These are phyloP conservation scores for Trypanosoma boissoni DNA, from an alignment of 208 protist species.

Conservation along the genomic window DNA sequence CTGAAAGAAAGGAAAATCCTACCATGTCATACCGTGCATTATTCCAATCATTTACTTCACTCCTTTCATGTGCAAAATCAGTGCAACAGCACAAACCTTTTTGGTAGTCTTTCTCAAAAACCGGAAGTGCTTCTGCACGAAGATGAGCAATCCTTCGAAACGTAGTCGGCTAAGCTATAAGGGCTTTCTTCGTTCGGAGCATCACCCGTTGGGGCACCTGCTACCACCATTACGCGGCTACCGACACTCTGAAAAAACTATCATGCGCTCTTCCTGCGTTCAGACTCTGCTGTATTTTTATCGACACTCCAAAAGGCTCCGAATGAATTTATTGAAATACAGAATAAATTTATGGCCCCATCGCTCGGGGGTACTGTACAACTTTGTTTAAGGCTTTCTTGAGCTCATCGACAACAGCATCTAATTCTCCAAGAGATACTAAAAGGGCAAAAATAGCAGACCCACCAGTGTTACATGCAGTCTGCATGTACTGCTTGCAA, in stretches of 20 bases:
- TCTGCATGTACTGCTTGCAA: slow-evolving; percentile 25
- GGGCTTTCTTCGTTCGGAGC: slow-evolving; percentile 25
- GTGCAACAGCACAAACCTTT: slow-evolving; percentile 25
- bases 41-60: slow-evolving; percentile 48
- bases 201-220: slow-evolving; percentile 29
- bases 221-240: slow-evolving; percentile 26
- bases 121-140: slow-evolving; percentile 26
- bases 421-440: slow-evolving; percentile 54
- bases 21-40: slow-evolving; percentile 28
- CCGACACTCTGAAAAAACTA: too few species aligned
- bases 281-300: slow-evolving; percentile 41
- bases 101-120: slow-evolving; percentile 23
- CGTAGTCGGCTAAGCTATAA: slow-evolving; percentile 72
- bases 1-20: slow-evolving; percentile 1
- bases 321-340: slow-evolving; percentile 53
- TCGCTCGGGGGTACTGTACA: slow-evolving; percentile 66
- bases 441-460: slow-evolving; percentile 54
- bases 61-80: slow-evolving; percentile 68
- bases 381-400: slow-evolving; percentile 53
- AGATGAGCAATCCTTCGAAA: slow-evolving; percentile 65
- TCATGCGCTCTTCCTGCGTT: slow-evolving; percentile 38
- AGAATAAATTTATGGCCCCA: slow-evolving; percentile 65
- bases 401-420: slow-evolving; percentile 56
- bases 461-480: slow-evolving; percentile 64
- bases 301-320: slow-evolving; percentile 58